Evolutionary conservation across 2,329 filamentous ascomycete species (phyloP), one percentile per base, ranked within the genome.

Genomic region (Cladosporium cucumerinum): DNA sequence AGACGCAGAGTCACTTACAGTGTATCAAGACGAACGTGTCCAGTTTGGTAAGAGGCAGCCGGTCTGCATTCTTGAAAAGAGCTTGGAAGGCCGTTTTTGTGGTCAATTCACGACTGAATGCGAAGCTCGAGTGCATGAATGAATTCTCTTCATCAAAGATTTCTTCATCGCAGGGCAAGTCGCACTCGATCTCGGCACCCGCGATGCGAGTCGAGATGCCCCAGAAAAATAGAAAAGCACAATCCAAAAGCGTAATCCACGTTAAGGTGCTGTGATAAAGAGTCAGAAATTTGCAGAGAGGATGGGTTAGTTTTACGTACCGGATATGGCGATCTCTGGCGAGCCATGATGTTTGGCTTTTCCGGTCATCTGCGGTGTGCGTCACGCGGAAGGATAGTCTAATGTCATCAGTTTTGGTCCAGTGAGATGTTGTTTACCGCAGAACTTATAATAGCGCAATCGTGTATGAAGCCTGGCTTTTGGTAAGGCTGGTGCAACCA

Each of bases 401-500:
- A 11, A 11, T 11, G 5, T 52, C 6, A 12, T 52, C 16, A 52
- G 49, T 25, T 52, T 12, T 28, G 8, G 2, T 10, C 14, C 6
- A n/a, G 6, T 52, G 25, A 4, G 14, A 11, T 1, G 3, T 14
- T 8, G 2, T 26, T 26, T 21, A 8, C 7, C 14, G 12, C 8
- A 16, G 4, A 28, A 18, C 49, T 52, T 52, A 52, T 25, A 25
- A 79, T 74, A 0, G 74, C 77, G 60, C 75, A 77, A 63, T 79
- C 78, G 59, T 79, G 77, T 39, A 79, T 78, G 71, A 78, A 73
- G 18, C 76, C 76, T 1, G 69, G 69, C 5, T 57, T 67, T 12
- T 54, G 39, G 64, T 76, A 79, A 2, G 77, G 77, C 18, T 76
- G 72, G 63, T 78, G 73, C 66, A 78, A 76, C 78, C 78, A 80